Evolutionary conservation across 2,329 filamentous ascomycete species (phyloP), one percentile per base, ranked within the genome.

Genomic region (Purpureocillium takamizusanense): DNA sequence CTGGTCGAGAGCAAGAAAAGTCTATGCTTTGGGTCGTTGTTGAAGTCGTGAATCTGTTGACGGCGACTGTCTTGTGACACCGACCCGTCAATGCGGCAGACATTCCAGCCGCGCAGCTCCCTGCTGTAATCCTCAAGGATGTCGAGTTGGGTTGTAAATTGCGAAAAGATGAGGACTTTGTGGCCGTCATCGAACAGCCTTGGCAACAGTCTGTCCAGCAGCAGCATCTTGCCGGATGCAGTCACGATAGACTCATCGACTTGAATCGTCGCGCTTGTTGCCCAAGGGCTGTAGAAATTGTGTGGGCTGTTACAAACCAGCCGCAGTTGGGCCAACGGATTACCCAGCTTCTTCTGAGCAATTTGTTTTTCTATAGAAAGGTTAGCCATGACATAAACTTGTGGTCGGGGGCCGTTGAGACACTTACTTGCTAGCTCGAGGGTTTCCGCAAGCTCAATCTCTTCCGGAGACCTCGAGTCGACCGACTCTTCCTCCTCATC

Each of bases 201-300:
- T 0, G 85, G 84, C 0, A 98, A 73, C 0, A 98, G 72, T 0
- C 87, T 79, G 56, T 98, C 92, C 0, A 98, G 75, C 1, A 98
- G 74, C 2, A 95, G 75, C 87, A 98, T 95, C 59, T 98, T 98
- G 12, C 92, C 92, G 0, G 88, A 95, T 0, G 86, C 78, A 0
- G 83, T 90, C 27, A 98, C 76, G 6, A 98, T 75, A 1, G 75
- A 82, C 53, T 94, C 84, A 51, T 97, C 88, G 0, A 87, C 66
- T 0, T 74, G 66, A 0, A 72, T 58, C 6, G 74, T 72, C 2
- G 73, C 69, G 13, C 76, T 70, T 6, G 69, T 67, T 0, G 75
- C 70, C 76, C 90, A 97, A 0, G 92, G 90, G 55, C 88, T 94
- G 62, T 94, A 97, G 58, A 98, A 97, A 55, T 95, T 94, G 61